phyloP scores from a whole-genome alignment of 2,329 filamentous ascomycete species.

The Cordyceps pruinosa region DNA sequence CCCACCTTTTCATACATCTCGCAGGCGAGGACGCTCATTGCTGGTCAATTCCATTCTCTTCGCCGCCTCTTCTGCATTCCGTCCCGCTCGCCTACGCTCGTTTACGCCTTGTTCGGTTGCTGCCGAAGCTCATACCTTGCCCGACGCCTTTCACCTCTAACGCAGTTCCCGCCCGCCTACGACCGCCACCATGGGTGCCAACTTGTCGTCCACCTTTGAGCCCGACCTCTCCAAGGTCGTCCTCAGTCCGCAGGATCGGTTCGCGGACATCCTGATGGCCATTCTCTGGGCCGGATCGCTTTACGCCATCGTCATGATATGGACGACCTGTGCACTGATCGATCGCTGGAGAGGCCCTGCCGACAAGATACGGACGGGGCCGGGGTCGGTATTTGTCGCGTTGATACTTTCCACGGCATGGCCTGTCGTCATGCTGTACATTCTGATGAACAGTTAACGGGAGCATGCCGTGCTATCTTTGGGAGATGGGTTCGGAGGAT shows the following conservation, averaged over 20 bases:
- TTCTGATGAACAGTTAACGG: slow-evolving; percentile 17
- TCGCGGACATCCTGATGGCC: slow-evolving; percentile 26
- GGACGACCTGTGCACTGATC: slow-evolving; percentile 34
- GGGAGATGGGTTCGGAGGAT: neutral
- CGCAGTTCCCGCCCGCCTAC: neutral
- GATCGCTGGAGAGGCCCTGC: slow-evolving; percentile 35
- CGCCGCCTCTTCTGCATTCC: neutral
- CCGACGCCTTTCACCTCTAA: neutral
- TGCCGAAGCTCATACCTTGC: neutral
- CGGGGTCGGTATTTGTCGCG: slow-evolving; percentile 25
- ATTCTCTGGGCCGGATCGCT: slow-evolving; percentile 28
- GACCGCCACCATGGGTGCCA: slow-evolving; percentile 30
- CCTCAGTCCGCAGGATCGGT: slow-evolving; percentile 26
- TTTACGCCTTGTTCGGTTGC: neutral
- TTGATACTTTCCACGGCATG: slow-evolving; percentile 28
- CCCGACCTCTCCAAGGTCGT: slow-evolving; percentile 31
- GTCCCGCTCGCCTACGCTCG: neutral
- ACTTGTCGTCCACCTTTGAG: slow-evolving; percentile 32
- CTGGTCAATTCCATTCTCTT: slow-evolving; percentile 5
- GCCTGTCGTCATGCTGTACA: slow-evolving; percentile 31
- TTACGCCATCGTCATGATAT: slow-evolving; percentile 36
- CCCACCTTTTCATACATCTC: neutral
- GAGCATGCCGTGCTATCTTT: neutral
- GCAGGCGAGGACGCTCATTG: slow-evolving; percentile 11
- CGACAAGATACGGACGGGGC: slow-evolving; percentile 26